A percentile compares a stretch with the other conserved stretches of the same genome.
Conservation (phyloP, 1,284 basidiomycete species). For the Melampsora larici-populina region DNA sequence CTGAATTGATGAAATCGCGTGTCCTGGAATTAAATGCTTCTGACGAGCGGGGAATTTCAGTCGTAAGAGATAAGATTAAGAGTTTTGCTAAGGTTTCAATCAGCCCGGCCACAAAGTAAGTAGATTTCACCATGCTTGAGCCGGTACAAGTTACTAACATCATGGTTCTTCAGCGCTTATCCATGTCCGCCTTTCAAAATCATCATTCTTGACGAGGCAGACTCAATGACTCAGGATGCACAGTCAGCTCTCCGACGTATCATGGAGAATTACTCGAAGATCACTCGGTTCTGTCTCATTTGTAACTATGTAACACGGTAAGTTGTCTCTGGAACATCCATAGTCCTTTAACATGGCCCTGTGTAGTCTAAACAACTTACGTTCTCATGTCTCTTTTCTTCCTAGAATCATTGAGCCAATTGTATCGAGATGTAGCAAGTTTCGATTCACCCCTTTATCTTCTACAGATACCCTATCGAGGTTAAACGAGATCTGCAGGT, state of each 20-base stretch:
- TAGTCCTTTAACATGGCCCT: too few relatives aligned
- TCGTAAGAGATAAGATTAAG: conserved; percentile 98
- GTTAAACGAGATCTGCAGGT: conserved; percentile 72
- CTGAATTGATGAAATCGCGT: conserved; percentile 86
- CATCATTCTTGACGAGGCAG: conserved; percentile 97
- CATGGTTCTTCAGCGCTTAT: conserved; percentile 57
- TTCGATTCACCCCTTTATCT: conserved; percentile 92
- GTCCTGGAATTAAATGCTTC: conserved; percentile 99
- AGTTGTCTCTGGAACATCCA: conserved; percentile 50
- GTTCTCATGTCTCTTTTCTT: conserved; percentile 1
- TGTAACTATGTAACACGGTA: conserved; percentile 99
- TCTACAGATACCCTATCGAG: conserved; percentile 69
- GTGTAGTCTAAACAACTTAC: neutral
- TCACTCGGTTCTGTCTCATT: conserved; percentile 95
- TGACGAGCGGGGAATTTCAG: conserved; percentile 93
- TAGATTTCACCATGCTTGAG: neutral
- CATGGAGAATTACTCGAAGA: conserved; percentile 96
- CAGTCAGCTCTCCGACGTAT: conserved; percentile 92
- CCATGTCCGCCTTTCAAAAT: conserved; percentile 99
- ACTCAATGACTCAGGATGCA: conserved; percentile 99
- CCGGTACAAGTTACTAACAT: neutral
- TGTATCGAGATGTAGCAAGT: conserved; percentile 98
- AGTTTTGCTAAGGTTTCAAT: conserved; percentile 74
- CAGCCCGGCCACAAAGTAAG: conserved; percentile 48
- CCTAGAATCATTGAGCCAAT: conserved; percentile 96